These are phyloP conservation scores for Trametes sp. DNA, from an alignment of 1,284 basidiomycete genomes.

Conservation along the genomic window DNA sequence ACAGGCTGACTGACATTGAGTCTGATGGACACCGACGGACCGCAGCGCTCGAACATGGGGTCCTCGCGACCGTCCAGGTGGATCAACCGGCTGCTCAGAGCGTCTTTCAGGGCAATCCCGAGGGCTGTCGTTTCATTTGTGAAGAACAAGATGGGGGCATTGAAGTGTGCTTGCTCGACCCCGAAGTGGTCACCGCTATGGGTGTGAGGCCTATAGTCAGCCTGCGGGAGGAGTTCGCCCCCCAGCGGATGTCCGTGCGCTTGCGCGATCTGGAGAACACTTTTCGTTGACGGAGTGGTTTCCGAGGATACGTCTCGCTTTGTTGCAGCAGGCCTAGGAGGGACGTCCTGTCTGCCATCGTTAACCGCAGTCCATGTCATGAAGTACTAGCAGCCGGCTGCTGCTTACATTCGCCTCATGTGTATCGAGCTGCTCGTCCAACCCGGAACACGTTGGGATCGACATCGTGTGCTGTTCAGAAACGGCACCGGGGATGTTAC, in stretches of 20 bases:
- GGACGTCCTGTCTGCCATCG: no score
- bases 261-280: no score
- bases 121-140: constrained; percentile 56
- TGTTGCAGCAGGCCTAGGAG: no score
- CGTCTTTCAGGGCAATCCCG: constrained; percentile 67
- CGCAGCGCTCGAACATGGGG: constrained; percentile 68
- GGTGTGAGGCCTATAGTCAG: constrained; percentile 75
- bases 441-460: no score
- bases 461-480: no score
- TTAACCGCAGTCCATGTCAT: no score
- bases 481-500: no score
- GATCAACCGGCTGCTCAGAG: constrained; percentile 51
- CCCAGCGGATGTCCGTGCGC: constrained; percentile 21
- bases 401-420: no score
- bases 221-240: constrained; percentile 58
- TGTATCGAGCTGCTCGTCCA: no score
- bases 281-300: no score
- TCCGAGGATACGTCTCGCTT: no score
- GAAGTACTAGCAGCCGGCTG: no score
- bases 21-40: constrained; percentile 79
- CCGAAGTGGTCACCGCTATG: constrained; percentile 76
- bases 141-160: constrained; percentile 68
- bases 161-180: constrained; percentile 69
- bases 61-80: constrained; percentile 60
- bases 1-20: constrained; percentile 58